Evolutionary conservation across 495 filamentous ascomycete species (phyloP).

Genomic region (Cetradonia linearis): DNA sequence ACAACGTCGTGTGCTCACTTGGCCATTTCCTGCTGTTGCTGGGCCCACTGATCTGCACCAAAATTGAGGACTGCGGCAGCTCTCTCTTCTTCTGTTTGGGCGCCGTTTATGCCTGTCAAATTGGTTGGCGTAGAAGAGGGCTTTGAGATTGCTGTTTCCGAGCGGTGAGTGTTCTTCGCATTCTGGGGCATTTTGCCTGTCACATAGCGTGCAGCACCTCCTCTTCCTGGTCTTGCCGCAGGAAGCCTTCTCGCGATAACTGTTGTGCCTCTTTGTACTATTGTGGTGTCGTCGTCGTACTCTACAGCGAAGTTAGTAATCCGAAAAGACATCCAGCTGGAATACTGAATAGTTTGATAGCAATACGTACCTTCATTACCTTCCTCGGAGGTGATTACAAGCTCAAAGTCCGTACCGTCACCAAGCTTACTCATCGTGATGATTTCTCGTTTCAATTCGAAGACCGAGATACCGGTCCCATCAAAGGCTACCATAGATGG

Average conservation of each 20-base stretch:
- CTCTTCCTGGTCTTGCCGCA: slow-evolving; percentile 66
- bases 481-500: slow-evolving; percentile 91
- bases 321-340: not conserved
- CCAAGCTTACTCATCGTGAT: slow-evolving; percentile 89
- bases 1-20: slow-evolving; percentile 52
- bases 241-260: slow-evolving; percentile 86
- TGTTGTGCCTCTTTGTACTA: slow-evolving; percentile 87
- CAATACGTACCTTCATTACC: slow-evolving; percentile 69
- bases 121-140: slow-evolving; percentile 40
- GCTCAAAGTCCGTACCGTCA: slow-evolving; percentile 93
- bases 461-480: slow-evolving; percentile 95
- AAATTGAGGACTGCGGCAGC: slow-evolving; percentile 82
- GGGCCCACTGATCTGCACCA: slow-evolving; percentile 74
- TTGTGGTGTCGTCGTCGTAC: slow-evolving; percentile 92
- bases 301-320: slow-evolving; percentile 41
- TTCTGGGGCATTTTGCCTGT: slow-evolving; percentile 92
- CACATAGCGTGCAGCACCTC: slow-evolving; percentile 88
- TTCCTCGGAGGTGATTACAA: slow-evolving; percentile 86
- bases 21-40: slow-evolving; percentile 84
- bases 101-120: slow-evolving; percentile 52
- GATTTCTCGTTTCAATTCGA: slow-evolving; percentile 96
- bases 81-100: slow-evolving; percentile 80
- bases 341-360: not conserved
- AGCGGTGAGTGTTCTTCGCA: slow-evolving; percentile 68
- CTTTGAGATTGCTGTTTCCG: slow-evolving; percentile 49